Base-by-base conservation (phyloP, 352 stramenopile genomes). In the Phytopythium chamaehyphon region DNA sequence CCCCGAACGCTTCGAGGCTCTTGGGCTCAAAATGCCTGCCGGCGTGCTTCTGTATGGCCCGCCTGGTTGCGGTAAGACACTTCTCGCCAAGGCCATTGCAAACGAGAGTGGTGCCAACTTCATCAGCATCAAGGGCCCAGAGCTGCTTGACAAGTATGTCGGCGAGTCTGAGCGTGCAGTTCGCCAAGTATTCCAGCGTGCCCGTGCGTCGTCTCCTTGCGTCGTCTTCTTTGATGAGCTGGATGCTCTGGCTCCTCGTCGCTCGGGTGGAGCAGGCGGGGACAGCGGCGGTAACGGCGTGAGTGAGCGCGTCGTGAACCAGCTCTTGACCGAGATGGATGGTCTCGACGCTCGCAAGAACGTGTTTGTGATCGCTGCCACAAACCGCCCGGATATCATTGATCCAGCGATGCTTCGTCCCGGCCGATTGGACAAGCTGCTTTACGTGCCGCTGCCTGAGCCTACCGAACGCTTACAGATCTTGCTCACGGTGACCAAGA, bases 141-240 rank as follows among this genome's bases (percentile, higher is more conserved):
- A 99, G 70, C 78, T 99, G 26, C 82, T 99, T 24, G 96, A 99
- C 81, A 99, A 99, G 71, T 99, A 99, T 67, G 97, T 99, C 3
- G 97, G 97, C 31, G 96, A 99, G 74, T 98, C 86, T 33, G 97
- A 99, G 70, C 83, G 92, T 31, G 93, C 89, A 1, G 93, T 98
- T 45, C 88, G 93, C 7, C 88, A 97, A 54, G 93, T 99, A 1
- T 99, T 99, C 76, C 90, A 98, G 71, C 83, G 97, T 44, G 97
- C 97, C n/a, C 76, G 96, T 2, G 95, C 94, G 43, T 99, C 95
- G 14, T 97, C 91, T 50, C 97, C 97, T 3, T 99, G 97, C 67
- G 96, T 99, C n/a, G 92, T 99, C 14, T 99, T 99, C 73, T 99
- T 99, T 52, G 97, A 99, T 55, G 97, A 99, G 71, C 78, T 99